Evolutionary conservation across 805 yeast species (phyloP), one percentile per base, ranked within the genome.

Genomic region (Wickerhamomyces strasburgensis): DNA sequence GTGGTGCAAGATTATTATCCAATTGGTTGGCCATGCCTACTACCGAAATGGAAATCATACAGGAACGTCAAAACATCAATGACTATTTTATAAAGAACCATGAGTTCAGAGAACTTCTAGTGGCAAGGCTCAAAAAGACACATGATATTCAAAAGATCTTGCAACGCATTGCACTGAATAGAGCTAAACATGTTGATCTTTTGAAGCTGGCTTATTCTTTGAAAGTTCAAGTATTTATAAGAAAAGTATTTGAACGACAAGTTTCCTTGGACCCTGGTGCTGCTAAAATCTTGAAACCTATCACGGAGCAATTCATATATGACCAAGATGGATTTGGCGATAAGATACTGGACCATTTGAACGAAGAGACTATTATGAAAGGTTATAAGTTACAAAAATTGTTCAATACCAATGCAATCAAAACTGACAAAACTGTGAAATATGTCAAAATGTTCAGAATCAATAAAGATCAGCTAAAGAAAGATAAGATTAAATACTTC

Each of bases 11-110:
- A 29, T 52, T 84, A 13, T 61, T 93, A 10, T 73, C 80, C 6
- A 78, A 80, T 35, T 87, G 97, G 96, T 60, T 90, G 5, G 69
- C 84, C 18, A 77, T 86, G 2, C 98, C 98, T 0, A 70, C 85
- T 0, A 69, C 82, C 7, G 73, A 81, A 48, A 49, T 73, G 0
- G 48, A 54, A 0, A 83, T 75, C 43, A 76, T 93, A 11, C 56
- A 56, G n/a, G 49, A 55, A 15, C 64, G 98, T 19, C 85, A 78
- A 33, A 62, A 60, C n/a, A 48, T 71, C 10, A 81, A 83, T 0
- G 54, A 57, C 6, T 52, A 62, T 4, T 71, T 82, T 31, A 38
- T 55, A 19, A 53, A 52, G 7, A 54, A 68, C 31, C 24, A 39
- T 2, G 33, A 38, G 1, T 52, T 64, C 25, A 51, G 64, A 4